A percentile compares a stretch with the other conserved stretches of the same genome.
Evolutionary conservation across 257 asterid species (phyloP).

Genomic region (Plantago major): DNA sequence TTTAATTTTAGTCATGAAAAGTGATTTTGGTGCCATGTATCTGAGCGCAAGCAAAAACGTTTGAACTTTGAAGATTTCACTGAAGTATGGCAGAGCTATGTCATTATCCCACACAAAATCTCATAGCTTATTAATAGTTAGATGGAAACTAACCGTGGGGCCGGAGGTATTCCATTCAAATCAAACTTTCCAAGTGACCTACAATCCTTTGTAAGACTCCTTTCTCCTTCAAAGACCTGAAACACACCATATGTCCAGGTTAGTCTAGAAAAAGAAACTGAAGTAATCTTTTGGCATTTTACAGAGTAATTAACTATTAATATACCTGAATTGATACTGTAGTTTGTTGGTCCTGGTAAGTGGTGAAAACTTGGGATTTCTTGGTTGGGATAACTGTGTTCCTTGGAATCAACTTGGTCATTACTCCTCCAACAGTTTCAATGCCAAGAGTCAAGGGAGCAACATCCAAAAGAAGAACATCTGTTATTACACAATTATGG

Average conservation of each 20-base stretch:
- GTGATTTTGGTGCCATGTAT: no score
- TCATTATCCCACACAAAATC: no score
- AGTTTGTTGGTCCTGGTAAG: constrained; percentile 98
- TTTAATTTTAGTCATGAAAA: no score
- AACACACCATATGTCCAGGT: constrained; percentile 9
- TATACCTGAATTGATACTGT: constrained; percentile 83
- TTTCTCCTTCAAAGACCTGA: constrained; percentile 93
- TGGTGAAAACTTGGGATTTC: constrained; percentile 92
- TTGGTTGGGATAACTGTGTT: constrained; percentile 94
- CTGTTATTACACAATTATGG: constrained; percentile 25
- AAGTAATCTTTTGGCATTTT: no score
- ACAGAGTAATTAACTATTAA: no score
- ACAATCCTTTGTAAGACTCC: constrained; percentile 93
- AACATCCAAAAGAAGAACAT: constrained; percentile 89
- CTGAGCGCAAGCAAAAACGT: no score
- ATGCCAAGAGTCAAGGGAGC: constrained; percentile 95
- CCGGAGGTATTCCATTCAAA: constrained; percentile 83
- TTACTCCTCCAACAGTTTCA: constrained; percentile 97
- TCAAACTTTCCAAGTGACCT: constrained; percentile 90
- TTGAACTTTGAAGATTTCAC: no score
- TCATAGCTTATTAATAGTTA: no score
- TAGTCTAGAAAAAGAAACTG: neutral
- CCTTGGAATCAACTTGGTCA: constrained; percentile 98
- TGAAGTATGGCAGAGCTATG: no score
- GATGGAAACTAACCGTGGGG: constrained; percentile 61